These are phyloP conservation scores for Pelargonium myrrhifolium DNA, from an alignment of 441 rosid genomes.

Conservation along the genomic window DNA sequence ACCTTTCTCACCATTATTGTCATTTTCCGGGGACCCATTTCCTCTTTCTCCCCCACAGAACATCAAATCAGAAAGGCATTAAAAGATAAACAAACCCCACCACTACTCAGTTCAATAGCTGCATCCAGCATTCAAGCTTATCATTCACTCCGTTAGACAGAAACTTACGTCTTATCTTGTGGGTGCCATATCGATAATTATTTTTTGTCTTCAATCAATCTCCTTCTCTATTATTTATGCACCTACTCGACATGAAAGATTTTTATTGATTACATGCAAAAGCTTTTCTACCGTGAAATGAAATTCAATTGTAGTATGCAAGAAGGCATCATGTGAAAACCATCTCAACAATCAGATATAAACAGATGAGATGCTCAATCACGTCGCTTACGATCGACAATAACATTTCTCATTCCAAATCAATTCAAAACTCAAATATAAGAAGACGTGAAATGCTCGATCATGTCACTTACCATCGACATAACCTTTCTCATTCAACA, in stretches of 20 bases:
- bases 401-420: not conserved
- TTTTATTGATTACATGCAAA: slow-evolving; percentile 1
- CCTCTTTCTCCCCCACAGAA: slow-evolving; percentile 10
- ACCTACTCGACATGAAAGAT: slow-evolving; percentile 22
- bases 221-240: slow-evolving; percentile 1
- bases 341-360: not conserved
- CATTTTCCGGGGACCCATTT: slow-evolving; percentile 27
- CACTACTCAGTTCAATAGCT: slow-evolving; percentile 30
- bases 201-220: not conserved
- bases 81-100: slow-evolving; percentile 23
- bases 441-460: not conserved
- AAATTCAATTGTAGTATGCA: too few species aligned
- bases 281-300: not conserved
- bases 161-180: slow-evolving; percentile 12
- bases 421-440: not conserved
- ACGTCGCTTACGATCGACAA: not conserved
- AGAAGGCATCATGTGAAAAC: too few species aligned
- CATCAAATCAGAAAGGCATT: slow-evolving; percentile 24
- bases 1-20: slow-evolving; percentile 35
- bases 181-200: slow-evolving; percentile 12
- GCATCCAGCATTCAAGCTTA: slow-evolving; percentile 28
- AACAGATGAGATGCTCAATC: not conserved
- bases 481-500: not conserved
- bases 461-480: not conserved
- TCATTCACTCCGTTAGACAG: slow-evolving; percentile 22